Evolutionary conservation across 2,329 filamentous ascomycete genomes (phyloP).

Genomic region (Fusarium subglutinans): DNA sequence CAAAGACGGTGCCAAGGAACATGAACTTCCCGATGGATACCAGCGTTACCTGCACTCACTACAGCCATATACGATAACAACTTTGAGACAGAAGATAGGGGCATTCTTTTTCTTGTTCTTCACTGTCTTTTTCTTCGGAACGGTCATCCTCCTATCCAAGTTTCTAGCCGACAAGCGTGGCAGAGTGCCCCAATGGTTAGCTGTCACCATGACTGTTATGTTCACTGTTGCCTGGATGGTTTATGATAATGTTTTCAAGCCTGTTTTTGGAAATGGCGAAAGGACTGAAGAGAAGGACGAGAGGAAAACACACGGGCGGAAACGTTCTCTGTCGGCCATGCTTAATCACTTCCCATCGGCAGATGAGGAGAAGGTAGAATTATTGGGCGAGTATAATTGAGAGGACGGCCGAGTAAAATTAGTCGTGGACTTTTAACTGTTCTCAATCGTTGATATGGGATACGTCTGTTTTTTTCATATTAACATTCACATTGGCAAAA

Average conservation of each 20-base stretch:
- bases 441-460: background rate
- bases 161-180: conserved; percentile 74
- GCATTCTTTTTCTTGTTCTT: conserved; percentile 66
- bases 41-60: conserved; percentile 75
- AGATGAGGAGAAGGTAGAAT: conserved; percentile 42
- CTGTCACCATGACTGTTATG: conserved; percentile 57
- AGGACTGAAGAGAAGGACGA: conserved; percentile 56
- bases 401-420: no score
- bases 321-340: conserved; percentile 10
- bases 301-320: background rate
- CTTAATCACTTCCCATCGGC: background rate
- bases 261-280: conserved; percentile 87
- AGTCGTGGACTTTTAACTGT: background rate
- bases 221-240: conserved; percentile 60
- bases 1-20: conserved; percentile 79
- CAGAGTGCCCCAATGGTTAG: conserved; percentile 74
- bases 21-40: conserved; percentile 82
- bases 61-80: conserved; percentile 76
- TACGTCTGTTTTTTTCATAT: background rate
- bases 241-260: conserved; percentile 61
- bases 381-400: conserved; percentile 27
- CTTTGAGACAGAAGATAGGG: conserved; percentile 71
- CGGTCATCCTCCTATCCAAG: conserved; percentile 55
- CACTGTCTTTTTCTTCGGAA: conserved; percentile 65
- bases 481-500: background rate